Evolutionary conservation across 2,329 filamentous ascomycete species (phyloP).

Genomic region (Claviceps sorghi): DNA sequence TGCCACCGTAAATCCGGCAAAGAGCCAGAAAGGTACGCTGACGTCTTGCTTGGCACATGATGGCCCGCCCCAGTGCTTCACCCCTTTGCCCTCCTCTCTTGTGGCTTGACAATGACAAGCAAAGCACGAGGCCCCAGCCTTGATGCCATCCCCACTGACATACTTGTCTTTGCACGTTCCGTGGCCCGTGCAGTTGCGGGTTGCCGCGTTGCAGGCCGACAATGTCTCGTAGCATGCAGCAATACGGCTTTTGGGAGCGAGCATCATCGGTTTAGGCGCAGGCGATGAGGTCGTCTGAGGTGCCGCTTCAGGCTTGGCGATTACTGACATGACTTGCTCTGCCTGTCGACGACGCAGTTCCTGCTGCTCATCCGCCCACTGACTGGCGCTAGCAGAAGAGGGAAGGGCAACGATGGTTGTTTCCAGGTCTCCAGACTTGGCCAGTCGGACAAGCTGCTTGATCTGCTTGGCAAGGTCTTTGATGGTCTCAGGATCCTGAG

Average conservation of each 20-base stretch:
- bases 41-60: constrained; percentile 88
- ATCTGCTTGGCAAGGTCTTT: constrained; percentile 29
- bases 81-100: constrained; percentile 39
- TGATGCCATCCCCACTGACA: constrained; percentile 24
- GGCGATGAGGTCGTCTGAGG: constrained; percentile 13
- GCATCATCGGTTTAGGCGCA: constrained; percentile 17
- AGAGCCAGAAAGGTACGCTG: constrained; percentile 76
- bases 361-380: constrained; percentile 26
- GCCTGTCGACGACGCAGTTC: constrained; percentile 34
- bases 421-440: constrained; percentile 36
- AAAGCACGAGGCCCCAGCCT: constrained; percentile 47
- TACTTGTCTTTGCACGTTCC: constrained; percentile 62
- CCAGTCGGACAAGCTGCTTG: constrained; percentile 28
- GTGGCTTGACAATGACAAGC: constrained; percentile 60
- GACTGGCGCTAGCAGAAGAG: constrained; percentile 23
- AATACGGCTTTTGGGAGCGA: constrained; percentile 29
- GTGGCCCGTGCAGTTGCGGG: constrained; percentile 69
- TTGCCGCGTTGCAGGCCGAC: constrained; percentile 53
- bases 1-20: constrained; percentile 58
- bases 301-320: constrained; percentile 15
- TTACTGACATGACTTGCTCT: constrained; percentile 31
- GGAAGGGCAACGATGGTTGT: constrained; percentile 42
- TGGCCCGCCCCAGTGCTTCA: constrained; percentile 66
- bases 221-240: constrained; percentile 62
- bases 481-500: constrained; percentile 27